A percentile compares a stretch with the other conserved stretches of the same genome.
Evolutionary conservation across 192 early-diverging fungal species (phyloP).

Genomic region (Mycoemilia scoparia): DNA sequence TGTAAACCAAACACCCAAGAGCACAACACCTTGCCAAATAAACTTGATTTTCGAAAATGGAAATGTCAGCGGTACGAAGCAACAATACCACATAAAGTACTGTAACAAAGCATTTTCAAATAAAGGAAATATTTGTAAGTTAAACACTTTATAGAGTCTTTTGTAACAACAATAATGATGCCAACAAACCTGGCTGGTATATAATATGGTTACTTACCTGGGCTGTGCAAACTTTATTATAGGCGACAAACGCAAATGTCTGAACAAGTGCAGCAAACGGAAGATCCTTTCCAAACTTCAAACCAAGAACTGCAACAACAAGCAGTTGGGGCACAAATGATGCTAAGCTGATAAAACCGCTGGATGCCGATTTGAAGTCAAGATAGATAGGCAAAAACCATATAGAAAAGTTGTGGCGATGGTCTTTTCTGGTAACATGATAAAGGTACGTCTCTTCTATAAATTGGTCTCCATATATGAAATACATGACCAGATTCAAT

Average conservation of each 20-base stretch:
- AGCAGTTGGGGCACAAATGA: conserved; percentile 74
- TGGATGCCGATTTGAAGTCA: conserved; percentile 30
- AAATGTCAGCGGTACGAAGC: conserved; percentile 71
- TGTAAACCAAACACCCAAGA: conserved; percentile 50
- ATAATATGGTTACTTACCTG: too few relatives aligned
- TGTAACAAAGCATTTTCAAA: too few relatives aligned
- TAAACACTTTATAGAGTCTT: conserved; percentile 1
- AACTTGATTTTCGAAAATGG: conserved; percentile 36
- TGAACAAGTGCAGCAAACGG: conserved; percentile 81
- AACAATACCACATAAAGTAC: conserved; percentile 99
- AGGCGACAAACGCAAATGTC: conserved; percentile 89
- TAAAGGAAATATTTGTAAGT: not conserved
- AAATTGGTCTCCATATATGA: conserved; percentile 65
- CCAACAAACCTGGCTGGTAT: conserved; percentile 42
- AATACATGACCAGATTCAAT: conserved; percentile 50
- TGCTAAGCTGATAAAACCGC: conserved; percentile 37
- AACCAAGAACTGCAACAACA: conserved; percentile 42
- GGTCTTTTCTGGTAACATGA: conserved; percentile 88
- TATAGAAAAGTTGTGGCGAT: conserved; percentile 94
- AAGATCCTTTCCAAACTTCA: conserved; percentile 60
- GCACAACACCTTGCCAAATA: conserved; percentile 25
- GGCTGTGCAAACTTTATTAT: conserved; percentile 93
- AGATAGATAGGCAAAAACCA: conserved; percentile 96
- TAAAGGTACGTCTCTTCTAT: conserved; percentile 84
- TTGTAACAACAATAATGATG: not conserved